phyloP scores from a whole-genome alignment of 176 grass and related monocot genomes.

The Oryza punctata region DNA sequence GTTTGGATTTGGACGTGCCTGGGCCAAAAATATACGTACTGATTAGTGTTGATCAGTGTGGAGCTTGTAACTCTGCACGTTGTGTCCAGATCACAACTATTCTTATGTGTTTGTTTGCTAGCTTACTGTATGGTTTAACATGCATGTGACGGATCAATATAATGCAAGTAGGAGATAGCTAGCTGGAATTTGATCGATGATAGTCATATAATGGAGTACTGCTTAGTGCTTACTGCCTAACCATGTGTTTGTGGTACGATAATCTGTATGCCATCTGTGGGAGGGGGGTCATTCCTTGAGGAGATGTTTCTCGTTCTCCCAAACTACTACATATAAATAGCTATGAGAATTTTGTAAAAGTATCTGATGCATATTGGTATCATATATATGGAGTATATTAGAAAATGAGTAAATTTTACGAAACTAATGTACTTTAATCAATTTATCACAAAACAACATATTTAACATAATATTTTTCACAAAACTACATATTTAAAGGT shows the following conservation, averaged over 20 bases:
- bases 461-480: no score
- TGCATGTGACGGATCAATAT: neutral
- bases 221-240: neutral
- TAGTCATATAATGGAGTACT: neutral
- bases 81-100: neutral
- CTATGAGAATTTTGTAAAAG: neutral
- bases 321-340: neutral
- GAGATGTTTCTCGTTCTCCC: neutral
- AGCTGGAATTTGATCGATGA: neutral
- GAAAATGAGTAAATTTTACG: no score
- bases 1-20: neutral
- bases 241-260: neutral
- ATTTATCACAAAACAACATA: no score
- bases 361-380: no score
- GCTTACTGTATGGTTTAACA: neutral
- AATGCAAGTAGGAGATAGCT: neutral
- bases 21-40: neutral
- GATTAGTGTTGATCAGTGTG: neutral
- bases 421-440: no score
- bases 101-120: neutral
- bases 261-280: neutral
- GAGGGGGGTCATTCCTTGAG: neutral
- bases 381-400: no score
- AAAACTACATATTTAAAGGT: no score
- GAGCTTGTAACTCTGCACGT: neutral